Base-by-base conservation (phyloP, 495 filamentous ascomycete genomes). In the Aspergillus cristatus region DNA sequence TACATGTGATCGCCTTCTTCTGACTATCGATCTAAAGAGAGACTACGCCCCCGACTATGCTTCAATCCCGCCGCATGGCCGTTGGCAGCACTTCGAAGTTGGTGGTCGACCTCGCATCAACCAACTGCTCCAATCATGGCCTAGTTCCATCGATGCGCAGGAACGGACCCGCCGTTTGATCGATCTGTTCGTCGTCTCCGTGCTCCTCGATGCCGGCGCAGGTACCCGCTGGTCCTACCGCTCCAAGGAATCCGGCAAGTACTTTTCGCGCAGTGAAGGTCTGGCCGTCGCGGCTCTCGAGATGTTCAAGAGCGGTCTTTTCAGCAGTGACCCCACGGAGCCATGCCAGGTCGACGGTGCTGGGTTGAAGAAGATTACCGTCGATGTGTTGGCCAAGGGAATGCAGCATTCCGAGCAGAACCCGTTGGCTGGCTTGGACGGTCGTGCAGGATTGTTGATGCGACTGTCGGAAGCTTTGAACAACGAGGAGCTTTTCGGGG, bases 301-400 rank as follows among this genome's bases (percentile, higher is more conserved):
- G 51, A 98, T 98, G 91, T 98, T 97, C 67, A 95, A 91, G 63
- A 71, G 76, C 37, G 91, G 91, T n/a, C 50, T 86, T 31, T 98
- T 98, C 64, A 93, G 86, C 45, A 85, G 88, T 50, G 79, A 88
- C 50, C 69, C 73, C 2, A 72, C 60, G 32, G 81, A 94, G 57
- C 88, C 85, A 26, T 84, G 78, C 48, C 88, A 93, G 58, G 91
- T 97, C 15, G 91, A 98, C 54, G 85, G 80, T 39, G 75, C 71
- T 6, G 93, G 82, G 1, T 62, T 98, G 50, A 79, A 75, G 52
- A 79, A 69, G 34, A 59, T 98, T 34, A 89, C 80, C 3, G 71
- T 82, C 18, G 79, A 87, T 31, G 68, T 74, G 33, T 69, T 95
- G 65, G 72, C 81, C 6, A 78, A 74, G 43, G 91, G 84, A 15